phyloP scores from a whole-genome alignment of 768 basidiomycete species.

The Trametes cubensis region DNA sequence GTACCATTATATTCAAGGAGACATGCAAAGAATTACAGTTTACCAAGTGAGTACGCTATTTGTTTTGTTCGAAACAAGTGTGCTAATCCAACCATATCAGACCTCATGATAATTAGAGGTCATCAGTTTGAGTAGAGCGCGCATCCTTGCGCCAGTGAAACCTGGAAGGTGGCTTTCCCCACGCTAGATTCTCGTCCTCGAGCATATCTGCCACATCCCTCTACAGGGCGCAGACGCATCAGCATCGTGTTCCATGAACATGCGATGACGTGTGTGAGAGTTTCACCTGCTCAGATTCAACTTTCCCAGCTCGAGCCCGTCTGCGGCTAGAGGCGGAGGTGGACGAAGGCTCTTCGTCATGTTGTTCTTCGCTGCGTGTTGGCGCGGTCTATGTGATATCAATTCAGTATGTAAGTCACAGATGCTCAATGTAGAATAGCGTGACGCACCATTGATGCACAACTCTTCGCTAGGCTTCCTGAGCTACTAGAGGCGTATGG shows the following conservation, averaged over 20 bases:
- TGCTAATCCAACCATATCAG: too few relatives aligned
- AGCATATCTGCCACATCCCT: conserved; percentile 24
- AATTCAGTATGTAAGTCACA: neutral
- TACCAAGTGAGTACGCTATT: too few relatives aligned
- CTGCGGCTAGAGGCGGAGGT: too few relatives aligned
- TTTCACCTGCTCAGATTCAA: too few relatives aligned
- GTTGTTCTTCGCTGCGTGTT: neutral
- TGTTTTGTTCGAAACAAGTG: too few relatives aligned
- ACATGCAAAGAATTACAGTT: too few relatives aligned
- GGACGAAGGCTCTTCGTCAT: too few relatives aligned
- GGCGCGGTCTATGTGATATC: neutral
- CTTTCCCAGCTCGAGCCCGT: too few relatives aligned
- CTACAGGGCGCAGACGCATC: neutral
- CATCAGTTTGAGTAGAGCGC: neutral
- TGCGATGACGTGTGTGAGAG: too few relatives aligned
- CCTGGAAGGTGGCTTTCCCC: conserved; percentile 16
- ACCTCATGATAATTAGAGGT: too few relatives aligned
- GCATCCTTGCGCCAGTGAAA: neutral
- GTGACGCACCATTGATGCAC: neutral
- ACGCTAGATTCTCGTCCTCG: conserved; percentile 28
- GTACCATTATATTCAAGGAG: too few relatives aligned
- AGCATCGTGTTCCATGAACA: neutral
- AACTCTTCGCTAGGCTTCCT: conserved; percentile 1
- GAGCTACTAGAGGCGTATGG: conserved; percentile 3
- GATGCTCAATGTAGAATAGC: neutral